Base-by-base conservation (phyloP, 1,139 yeast species). In the Geotrichum phurueaensis region DNA sequence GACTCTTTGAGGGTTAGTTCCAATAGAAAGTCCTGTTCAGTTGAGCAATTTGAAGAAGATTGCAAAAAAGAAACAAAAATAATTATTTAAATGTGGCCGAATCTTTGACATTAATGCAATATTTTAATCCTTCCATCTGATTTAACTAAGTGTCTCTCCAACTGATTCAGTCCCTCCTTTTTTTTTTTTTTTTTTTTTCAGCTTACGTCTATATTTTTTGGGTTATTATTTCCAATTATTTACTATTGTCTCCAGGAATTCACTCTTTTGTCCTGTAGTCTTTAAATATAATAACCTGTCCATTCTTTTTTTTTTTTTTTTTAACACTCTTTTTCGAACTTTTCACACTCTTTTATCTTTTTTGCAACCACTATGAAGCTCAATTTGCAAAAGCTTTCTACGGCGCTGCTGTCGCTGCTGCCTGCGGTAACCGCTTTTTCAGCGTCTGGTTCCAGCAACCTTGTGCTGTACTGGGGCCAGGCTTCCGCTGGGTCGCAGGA, bases 401-500 rank as follows among this genome's bases (percentile, higher is more conserved):
- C n/a, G 18, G n/a, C 45, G 45, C 45, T 39, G 4, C 45, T 39
- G 45, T 39, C 45, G 20, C 20, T 39, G 45, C 20, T 39, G 15
- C 45, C 45, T 39, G 15, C 45, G 15, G 45, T n/a, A 5, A 18
- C 12, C 20, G 57, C 57, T 39, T 59, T 58, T 47, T 56, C 62
- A 7, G 59, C 62, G 10, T n/a, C 60, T 3, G 56, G 53, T 7
- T 57, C 57, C 49, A 31, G 47, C 57, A 62, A 62, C 29, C 58
- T 88, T 54, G 96, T 86, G 20, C 81, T 87, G 9, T 91, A 90
- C 76, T 91, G 97, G 97, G 97, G 97, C 57, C 97, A 91, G 75
- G 82, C 83, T 69, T 84, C 94, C n/a, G 87, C 83, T 33, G 76
- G 76, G 39, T 68, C 81, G 53, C 95, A 89, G 74, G 77, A 83